phyloP scores from a whole-genome alignment of 306 rosid species.

The Cicer cuneatum region DNA sequence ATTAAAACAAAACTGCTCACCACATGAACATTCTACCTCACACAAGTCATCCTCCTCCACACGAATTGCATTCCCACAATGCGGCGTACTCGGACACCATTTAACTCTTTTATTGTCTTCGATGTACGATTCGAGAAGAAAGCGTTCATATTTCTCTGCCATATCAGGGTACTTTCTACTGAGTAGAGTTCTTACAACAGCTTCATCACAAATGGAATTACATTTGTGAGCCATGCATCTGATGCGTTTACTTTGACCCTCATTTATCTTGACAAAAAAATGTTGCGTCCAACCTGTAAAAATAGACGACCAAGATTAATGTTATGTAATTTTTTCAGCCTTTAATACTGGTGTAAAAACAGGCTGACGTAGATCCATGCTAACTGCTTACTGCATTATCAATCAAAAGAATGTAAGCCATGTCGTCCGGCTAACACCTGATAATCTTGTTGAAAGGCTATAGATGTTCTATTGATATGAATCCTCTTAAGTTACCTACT shows the following conservation, averaged over 20 bases:
- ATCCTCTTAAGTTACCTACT: background rate
- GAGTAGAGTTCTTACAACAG: constrained; percentile 70
- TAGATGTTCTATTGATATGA: background rate
- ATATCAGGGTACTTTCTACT: constrained; percentile 64
- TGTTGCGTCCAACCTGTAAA: constrained; percentile 86
- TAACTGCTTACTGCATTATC: constrained; percentile 6
- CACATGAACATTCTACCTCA: constrained; percentile 95
- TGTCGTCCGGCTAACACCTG: constrained; percentile 14
- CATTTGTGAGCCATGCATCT: constrained; percentile 93
- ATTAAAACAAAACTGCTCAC: constrained; percentile 85
- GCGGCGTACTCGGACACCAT: constrained; percentile 98
- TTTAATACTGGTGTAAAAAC: too few relatives aligned
- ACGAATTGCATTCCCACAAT: constrained; percentile 94
- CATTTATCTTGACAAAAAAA: constrained; percentile 87
- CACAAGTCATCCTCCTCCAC: constrained; percentile 79
- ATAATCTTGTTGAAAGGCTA: constrained; percentile 1
- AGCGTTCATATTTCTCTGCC: constrained; percentile 90
- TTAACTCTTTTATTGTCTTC: constrained; percentile 92
- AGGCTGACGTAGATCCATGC: constrained; percentile 20
- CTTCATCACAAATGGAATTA: constrained; percentile 88
- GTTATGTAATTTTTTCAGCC: background rate
- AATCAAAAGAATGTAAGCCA: constrained; percentile 10
- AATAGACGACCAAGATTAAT: background rate
- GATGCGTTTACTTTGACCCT: constrained; percentile 94
- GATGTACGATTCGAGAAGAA: constrained; percentile 93